Evolutionary conservation across 1,284 basidiomycete species (phyloP), one percentile per base, ranked within the genome.

Genomic region (Agroathelia rolfsii): DNA sequence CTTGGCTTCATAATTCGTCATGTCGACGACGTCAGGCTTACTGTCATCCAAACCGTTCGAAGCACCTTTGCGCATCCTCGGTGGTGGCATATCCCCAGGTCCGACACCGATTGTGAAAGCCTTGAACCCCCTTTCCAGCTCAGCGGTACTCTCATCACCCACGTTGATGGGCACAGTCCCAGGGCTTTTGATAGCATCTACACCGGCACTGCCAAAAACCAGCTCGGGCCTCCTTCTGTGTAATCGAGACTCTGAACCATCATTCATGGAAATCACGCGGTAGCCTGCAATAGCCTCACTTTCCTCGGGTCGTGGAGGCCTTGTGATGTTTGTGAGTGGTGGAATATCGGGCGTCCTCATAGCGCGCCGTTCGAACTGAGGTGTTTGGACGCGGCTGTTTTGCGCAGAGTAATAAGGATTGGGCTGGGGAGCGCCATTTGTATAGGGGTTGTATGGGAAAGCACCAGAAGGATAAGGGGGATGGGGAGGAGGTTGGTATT

Each of bases 201-300:
- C 39, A 12, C 54, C 51, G 33, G 74, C 61, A 38, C 65, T 72
- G 5, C 74, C 74, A 46, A 76, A 75, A n/a, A 69, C 55, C 14
- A 68, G 52, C 35, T 56, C 49, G 20, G 45, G 41, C 18, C 38
- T 36, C 6, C 49, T 42, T 4, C 40, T 45, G 33, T 37, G 35
- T 50, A 30, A 36, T 51, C 47, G 30, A 41, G 50, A 40, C 41
- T 36, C 35, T 41, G 54, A 28, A 43, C 38, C 6, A 29, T 38
- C 35, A 15, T 34, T 37, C 4, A 32, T 14, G 18, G 30, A 15
- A 23, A 41, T 37, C 18, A 35, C 37, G n/a, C 41, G 37, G 30
- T 47, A 47, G 5, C 49, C 50, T 9, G 46, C 41, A 9, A 53
- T 42, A 12, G 50, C 42, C 10, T 37, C 38, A 2, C 46, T 50